These are phyloP conservation scores for Leishmania tropica DNA, from an alignment of 208 protist genomes.

Conservation along the genomic window DNA sequence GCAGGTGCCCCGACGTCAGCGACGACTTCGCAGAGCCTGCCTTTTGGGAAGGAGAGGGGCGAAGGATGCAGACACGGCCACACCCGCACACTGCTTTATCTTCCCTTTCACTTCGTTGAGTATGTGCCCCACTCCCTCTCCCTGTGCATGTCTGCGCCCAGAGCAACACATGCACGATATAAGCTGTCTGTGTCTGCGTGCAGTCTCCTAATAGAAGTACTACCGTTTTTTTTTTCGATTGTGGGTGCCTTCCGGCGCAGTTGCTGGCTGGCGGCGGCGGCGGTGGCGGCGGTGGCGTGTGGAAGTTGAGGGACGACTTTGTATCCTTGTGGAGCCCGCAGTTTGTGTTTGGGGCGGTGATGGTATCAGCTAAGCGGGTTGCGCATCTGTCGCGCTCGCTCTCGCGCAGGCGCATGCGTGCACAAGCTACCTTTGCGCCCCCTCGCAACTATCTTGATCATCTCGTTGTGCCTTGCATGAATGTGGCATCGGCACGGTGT, in stretches of 20 bases:
- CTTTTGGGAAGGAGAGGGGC: not conserved
- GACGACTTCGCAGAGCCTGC: not conserved
- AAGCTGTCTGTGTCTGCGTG: not conserved
- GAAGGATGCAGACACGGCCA: not conserved
- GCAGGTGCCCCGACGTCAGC: not conserved
- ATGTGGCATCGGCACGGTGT: not conserved
- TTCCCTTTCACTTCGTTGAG: not conserved
- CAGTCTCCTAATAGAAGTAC: not conserved
- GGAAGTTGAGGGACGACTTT: not conserved
- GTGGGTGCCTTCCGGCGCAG: not conserved
- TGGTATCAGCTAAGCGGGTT: not conserved
- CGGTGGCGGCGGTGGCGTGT: not conserved
- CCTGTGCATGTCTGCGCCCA: not conserved
- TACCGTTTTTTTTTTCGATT: not conserved
- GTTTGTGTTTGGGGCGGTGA: not conserved
- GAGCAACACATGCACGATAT: not conserved
- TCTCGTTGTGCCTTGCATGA: not conserved
- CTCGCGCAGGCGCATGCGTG: not conserved
- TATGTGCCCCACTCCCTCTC: not conserved
- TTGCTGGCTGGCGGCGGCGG: not conserved
- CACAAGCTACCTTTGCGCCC: not conserved
- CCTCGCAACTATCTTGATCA: not conserved
- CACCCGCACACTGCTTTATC: not conserved
- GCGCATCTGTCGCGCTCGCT: not conserved
- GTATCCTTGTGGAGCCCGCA: not conserved